These are phyloP conservation scores for Geotrichum siamense DNA, from an alignment of 1,139 yeast species.

Conservation along the genomic window DNA sequence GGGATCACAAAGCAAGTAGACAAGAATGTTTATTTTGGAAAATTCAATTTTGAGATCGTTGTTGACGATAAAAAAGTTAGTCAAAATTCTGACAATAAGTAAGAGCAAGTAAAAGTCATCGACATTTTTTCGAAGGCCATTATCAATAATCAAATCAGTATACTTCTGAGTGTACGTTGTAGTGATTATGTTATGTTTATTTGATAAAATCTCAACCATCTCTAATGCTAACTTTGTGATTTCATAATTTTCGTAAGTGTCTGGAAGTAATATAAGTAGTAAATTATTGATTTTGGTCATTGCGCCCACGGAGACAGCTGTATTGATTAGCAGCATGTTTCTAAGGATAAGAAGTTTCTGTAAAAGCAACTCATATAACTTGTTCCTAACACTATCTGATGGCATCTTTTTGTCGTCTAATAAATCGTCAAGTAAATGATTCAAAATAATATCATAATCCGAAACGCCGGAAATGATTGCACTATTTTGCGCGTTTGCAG, in stretches of 20 bases:
- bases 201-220: background rate
- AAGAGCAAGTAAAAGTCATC: background rate
- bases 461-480: background rate
- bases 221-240: background rate
- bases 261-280: background rate
- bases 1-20: slow-evolving; percentile 4
- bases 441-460: slow-evolving; percentile 1
- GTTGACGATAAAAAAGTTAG: slow-evolving; percentile 3
- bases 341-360: slow-evolving; percentile 3
- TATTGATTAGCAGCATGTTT: slow-evolving; percentile 1
- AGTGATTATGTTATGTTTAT: slow-evolving; percentile 1
- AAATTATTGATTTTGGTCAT: background rate
- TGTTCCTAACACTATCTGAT: background rate
- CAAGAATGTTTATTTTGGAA: slow-evolving; percentile 2
- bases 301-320: background rate
- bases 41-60: background rate
- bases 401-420: background rate
- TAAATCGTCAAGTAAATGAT: slow-evolving; percentile 1
- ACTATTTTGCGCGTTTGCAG: slow-evolving; percentile 29
- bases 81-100: background rate
- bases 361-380: background rate
- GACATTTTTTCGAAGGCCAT: background rate
- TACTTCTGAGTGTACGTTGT: slow-evolving; percentile 1
- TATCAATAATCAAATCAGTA: background rate
- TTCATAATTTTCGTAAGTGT: background rate